Percentiles rank a stretch among this genome's conserved stretches.
Evolutionary conservation across 768 basidiomycete species (phyloP).

Genomic region (Xanthoconium purpureum): DNA sequence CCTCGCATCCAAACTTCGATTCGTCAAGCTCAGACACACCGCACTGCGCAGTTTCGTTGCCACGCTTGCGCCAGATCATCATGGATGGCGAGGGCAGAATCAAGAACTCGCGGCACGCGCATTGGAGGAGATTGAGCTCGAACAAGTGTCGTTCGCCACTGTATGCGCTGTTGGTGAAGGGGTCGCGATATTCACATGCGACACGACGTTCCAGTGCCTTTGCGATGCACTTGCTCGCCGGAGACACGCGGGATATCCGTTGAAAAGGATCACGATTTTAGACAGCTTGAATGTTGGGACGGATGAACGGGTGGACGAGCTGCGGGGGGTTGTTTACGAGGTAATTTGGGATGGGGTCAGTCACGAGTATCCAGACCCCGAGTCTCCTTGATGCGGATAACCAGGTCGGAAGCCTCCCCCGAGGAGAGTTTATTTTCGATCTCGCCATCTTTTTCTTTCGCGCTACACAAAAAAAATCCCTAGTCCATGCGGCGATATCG

Average conservation of each 20-base stretch:
- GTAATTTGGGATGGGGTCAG: not conserved
- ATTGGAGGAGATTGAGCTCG: slow-evolving; percentile 1
- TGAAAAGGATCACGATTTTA: not conserved
- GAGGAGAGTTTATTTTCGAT: not conserved
- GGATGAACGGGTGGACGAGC: not conserved
- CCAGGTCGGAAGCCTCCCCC: not conserved
- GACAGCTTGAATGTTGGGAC: not conserved
- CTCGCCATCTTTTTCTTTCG: no score
- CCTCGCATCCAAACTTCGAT: not conserved
- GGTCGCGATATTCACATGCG: not conserved
- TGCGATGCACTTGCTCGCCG: not conserved
- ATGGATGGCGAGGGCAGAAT: not conserved
- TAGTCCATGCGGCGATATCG: no score
- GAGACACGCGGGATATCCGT: not conserved
- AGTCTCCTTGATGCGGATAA: not conserved
- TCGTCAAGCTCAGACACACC: not conserved
- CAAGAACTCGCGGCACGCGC: not conserved
- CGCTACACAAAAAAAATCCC: no score
- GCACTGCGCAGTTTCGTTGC: not conserved
- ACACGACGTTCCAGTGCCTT: not conserved
- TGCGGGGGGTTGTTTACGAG: not conserved
- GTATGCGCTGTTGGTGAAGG: not conserved
- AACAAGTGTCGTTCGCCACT: not conserved
- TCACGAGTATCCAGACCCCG: not conserved
- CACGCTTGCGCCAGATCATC: not conserved